These are phyloP conservation scores for Zymoseptoria passerinii DNA, from an alignment of 2,329 filamentous ascomycete species.

Conservation along the genomic window DNA sequence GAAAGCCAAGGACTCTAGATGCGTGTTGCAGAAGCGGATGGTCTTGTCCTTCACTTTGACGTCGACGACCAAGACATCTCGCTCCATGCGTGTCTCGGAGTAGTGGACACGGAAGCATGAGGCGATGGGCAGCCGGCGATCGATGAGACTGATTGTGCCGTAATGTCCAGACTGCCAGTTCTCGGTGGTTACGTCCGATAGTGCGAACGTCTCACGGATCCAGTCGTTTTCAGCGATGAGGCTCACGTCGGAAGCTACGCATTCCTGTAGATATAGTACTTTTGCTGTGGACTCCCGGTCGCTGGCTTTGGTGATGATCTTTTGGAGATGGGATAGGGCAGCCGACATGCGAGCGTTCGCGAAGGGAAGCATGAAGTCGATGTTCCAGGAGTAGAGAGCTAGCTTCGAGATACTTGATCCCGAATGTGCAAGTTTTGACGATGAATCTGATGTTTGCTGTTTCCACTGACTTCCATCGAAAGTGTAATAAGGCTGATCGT, in stretches of 20 bases:
- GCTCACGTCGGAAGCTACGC: conserved; percentile 38
- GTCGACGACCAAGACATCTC: conserved; percentile 51
- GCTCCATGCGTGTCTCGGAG: conserved; percentile 39
- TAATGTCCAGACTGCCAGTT: conserved; percentile 43
- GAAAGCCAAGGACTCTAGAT: conserved; percentile 48
- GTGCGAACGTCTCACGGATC: conserved; percentile 41
- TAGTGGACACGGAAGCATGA: conserved; percentile 46
- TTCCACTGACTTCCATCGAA: conserved; percentile 12
- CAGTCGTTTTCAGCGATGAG: conserved; percentile 40
- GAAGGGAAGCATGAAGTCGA: conserved; percentile 38
- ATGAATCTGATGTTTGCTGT: background rate
- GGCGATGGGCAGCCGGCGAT: conserved; percentile 38
- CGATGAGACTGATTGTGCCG: conserved; percentile 47
- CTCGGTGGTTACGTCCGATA: conserved; percentile 40
- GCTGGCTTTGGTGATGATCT: conserved; percentile 19
- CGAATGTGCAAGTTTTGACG: background rate
- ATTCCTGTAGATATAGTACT: conserved; percentile 48
- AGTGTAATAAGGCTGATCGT: conserved; percentile 15
- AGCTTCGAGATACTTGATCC: conserved; percentile 10
- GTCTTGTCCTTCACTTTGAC: conserved; percentile 28
- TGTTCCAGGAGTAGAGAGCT: conserved; percentile 42
- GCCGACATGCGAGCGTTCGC: conserved; percentile 34
- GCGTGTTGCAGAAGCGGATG: conserved; percentile 48
- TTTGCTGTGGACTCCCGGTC: conserved; percentile 20
- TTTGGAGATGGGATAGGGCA: conserved; percentile 34